Conservation (phyloP, 441 rosid species). For the Lepidium campestre region DNA sequence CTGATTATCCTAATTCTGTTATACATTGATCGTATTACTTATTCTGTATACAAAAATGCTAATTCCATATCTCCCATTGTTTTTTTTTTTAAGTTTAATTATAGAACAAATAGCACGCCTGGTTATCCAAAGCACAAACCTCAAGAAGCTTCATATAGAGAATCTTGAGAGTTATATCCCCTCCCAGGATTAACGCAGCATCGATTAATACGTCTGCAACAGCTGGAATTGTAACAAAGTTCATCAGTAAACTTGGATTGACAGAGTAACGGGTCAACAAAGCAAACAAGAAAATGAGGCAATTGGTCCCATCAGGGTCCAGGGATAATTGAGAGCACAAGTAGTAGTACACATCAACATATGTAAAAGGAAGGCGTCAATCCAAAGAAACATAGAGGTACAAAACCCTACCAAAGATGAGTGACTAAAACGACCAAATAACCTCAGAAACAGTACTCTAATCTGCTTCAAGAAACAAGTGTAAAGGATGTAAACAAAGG, state of each 20-base stretch:
- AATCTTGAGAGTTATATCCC: conserved; percentile 83
- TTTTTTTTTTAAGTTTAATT: neutral
- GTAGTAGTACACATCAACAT: neutral
- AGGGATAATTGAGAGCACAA: neutral
- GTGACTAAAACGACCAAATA: conserved; percentile 10
- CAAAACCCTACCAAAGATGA: neutral
- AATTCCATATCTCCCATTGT: neutral
- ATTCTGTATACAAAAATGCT: neutral
- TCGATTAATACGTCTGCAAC: conserved; percentile 95
- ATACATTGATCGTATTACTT: neutral
- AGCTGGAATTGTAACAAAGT: conserved; percentile 58
- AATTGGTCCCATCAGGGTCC: neutral
- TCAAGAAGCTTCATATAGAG: conserved; percentile 84
- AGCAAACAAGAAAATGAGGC: conserved; percentile 8
- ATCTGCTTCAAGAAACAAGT: conserved; percentile 12
- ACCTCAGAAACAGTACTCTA: conserved; percentile 9
- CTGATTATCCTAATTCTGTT: neutral
- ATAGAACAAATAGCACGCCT: neutral
- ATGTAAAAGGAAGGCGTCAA: neutral
- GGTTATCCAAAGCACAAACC: conserved; percentile 40
- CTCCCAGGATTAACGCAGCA: conserved; percentile 92
- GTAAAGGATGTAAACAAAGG: neutral
- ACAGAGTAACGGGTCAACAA: conserved; percentile 18
- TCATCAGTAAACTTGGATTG: conserved; percentile 33
- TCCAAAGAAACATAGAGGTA: neutral